Conservation (phyloP, 805 yeast genomes). For the Ascoidea asiatica region DNA sequence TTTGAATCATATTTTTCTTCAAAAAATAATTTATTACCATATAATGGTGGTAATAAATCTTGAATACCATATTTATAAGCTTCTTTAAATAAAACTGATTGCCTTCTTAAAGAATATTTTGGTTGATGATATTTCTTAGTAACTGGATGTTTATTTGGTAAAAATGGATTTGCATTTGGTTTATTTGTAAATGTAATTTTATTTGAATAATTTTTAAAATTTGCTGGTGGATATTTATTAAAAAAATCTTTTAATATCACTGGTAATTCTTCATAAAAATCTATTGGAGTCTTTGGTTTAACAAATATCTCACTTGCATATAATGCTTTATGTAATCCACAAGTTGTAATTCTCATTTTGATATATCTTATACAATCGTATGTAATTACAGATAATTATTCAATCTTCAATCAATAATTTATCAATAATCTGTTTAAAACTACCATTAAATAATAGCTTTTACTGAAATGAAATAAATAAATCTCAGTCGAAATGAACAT, state of each 20-base stretch:
- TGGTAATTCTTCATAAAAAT: slow-evolving; percentile 47
- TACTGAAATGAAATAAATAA: too few species aligned
- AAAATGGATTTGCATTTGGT: slow-evolving; percentile 70
- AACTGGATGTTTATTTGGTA: slow-evolving; percentile 73
- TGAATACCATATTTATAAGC: slow-evolving; percentile 74
- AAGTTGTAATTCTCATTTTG: too few species aligned
- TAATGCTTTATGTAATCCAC: too few species aligned
- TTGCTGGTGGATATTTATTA: slow-evolving; percentile 72
- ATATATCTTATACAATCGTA: too few species aligned
- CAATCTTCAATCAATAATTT: too few species aligned
- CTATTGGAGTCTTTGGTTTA: background rate
- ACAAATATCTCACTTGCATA: background rate
- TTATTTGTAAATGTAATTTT: slow-evolving; percentile 56
- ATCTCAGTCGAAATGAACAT: too few species aligned
- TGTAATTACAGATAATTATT: too few species aligned
- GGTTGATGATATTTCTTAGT: slow-evolving; percentile 72
- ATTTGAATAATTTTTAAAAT: slow-evolving; percentile 51
- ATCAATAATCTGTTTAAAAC: too few species aligned
- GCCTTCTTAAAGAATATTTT: slow-evolving; percentile 66
- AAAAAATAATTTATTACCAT: slow-evolving; percentile 64
- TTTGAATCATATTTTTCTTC: slow-evolving; percentile 63
- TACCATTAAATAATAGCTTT: too few species aligned
- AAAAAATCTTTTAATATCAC: slow-evolving; percentile 58
- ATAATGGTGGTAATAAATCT: slow-evolving; percentile 58
- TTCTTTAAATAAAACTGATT: slow-evolving; percentile 69